These are phyloP conservation scores for Rhazya stricta DNA, from an alignment of 257 asterid species.

Conservation along the genomic window DNA sequence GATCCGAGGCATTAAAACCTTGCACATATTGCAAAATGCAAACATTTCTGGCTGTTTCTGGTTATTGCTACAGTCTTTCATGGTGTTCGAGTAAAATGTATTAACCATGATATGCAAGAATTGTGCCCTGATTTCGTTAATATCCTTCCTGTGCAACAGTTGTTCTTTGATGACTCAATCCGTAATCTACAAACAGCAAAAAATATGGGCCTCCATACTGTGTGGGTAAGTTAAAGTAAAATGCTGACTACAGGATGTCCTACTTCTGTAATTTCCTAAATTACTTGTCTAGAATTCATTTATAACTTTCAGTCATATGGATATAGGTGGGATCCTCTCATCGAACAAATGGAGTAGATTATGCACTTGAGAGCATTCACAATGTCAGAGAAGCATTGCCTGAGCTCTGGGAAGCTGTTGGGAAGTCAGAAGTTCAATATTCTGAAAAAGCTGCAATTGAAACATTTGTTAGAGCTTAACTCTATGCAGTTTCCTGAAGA, in stretches of 20 bases:
- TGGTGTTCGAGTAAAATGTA: neutral
- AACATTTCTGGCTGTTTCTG: neutral
- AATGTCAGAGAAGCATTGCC: constrained; percentile 83
- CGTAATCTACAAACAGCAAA: constrained; percentile 82
- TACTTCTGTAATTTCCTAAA: neutral
- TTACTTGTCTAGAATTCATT: neutral
- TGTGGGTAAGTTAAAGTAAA: constrained; percentile 53
- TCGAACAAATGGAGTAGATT: constrained; percentile 53
- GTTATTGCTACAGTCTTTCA: neutral
- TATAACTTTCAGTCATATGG: constrained; percentile 7
- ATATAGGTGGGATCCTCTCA: constrained; percentile 69
- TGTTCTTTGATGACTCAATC: constrained; percentile 84
- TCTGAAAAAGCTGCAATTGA: constrained; percentile 51
- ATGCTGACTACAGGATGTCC: neutral
- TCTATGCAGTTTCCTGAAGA: neutral
- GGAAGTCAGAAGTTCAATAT: constrained; percentile 35
- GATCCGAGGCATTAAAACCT: neutral
- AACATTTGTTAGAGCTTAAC: constrained; percentile 52
- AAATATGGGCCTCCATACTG: constrained; percentile 53
- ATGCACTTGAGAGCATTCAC: constrained; percentile 80
- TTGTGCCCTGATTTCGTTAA: neutral
- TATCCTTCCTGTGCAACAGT: constrained; percentile 32
- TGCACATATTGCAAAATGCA: neutral
- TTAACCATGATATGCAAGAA: neutral
- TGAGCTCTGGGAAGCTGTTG: constrained; percentile 72